phyloP scores from a whole-genome alignment of 805 yeast genomes.

The Kuraishia piskuri region DNA sequence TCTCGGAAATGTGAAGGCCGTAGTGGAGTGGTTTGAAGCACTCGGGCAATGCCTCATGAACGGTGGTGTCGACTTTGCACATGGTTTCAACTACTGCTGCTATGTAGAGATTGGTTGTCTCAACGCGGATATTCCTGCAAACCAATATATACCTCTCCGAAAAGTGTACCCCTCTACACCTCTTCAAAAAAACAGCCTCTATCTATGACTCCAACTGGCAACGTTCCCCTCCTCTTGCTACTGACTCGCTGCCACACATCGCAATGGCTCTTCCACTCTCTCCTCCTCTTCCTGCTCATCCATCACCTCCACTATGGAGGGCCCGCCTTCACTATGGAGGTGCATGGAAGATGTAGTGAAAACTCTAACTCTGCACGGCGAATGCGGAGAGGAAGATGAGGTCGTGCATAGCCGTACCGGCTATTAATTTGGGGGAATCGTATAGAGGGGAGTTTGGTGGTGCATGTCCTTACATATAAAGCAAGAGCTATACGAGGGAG shows the following conservation, averaged over 20 bases:
- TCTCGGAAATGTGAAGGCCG: conserved; percentile 50
- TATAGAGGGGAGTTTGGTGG: neutral
- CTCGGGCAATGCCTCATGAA: conserved; percentile 34
- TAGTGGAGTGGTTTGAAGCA: conserved; percentile 71
- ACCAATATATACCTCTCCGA: neutral
- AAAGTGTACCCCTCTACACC: too few relatives aligned
- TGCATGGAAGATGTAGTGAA: neutral
- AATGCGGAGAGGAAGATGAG: neutral
- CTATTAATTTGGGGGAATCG: neutral
- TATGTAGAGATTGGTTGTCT: neutral
- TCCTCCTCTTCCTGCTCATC: neutral
- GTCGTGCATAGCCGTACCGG: neutral
- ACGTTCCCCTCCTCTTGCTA: too few relatives aligned
- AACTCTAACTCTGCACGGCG: neutral
- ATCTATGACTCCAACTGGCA: too few relatives aligned
- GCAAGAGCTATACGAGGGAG: too few relatives aligned
- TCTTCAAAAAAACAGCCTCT: too few relatives aligned
- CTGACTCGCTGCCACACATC: neutral
- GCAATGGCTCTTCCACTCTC: neutral
- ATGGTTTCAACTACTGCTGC: neutral
- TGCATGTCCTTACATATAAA: too few relatives aligned
- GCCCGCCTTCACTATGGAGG: neutral
- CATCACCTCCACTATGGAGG: neutral
- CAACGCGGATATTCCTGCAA: neutral
- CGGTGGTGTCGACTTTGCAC: conserved; percentile 23